Base-by-base conservation (phyloP, 768 basidiomycete species). In the Lactifluus pinguis region DNA sequence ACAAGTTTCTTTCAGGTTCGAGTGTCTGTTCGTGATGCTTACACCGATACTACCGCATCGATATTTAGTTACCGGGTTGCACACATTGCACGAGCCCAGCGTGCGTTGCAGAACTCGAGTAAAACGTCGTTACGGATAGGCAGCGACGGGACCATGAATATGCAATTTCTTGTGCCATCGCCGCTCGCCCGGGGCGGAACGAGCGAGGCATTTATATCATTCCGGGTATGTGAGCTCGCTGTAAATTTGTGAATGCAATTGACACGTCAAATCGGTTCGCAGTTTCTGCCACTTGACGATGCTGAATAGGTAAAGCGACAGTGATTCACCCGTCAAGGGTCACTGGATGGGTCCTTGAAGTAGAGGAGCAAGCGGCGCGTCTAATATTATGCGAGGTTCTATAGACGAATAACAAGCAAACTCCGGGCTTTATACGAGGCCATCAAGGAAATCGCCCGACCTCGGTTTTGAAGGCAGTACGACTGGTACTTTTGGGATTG, bases 101-200 rank as follows among this genome's bases (percentile, higher is more conserved):
- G 85, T 2, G 94, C 95, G 8, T 72, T 98, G 54, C 85, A 89
- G 60, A 84, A 78, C 57, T 94, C 92, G 0, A 84, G 84, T 25
- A 97, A 97, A 69, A 90, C 94, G 2, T 95, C 92, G 0, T 72
- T 98, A 48, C 80, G 93, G 38, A 92, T 97, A 21, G 90, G 95
- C 66, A 77, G 80, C 21, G 81, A 84, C 55, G 95, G 95, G 0
- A 72, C 94, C 48, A 75, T 98, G 41, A 91, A 90, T 67, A 73
- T 98, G 61, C 95, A 98, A 68, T 90, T 97, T 72, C 78, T 97
- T 65, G 93, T 97, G 79, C 86, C 80, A 34, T 70, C 79, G 1
- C 77, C 73, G 52, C 74, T 69, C 32, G 67, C 70, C 3, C 73
- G 67, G 25, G 73, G 71, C 25, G 79, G 73, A 21, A 75, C 73